phyloP scores from a whole-genome alignment of 768 basidiomycete genomes.

The Panaeolus cyanescens region DNA sequence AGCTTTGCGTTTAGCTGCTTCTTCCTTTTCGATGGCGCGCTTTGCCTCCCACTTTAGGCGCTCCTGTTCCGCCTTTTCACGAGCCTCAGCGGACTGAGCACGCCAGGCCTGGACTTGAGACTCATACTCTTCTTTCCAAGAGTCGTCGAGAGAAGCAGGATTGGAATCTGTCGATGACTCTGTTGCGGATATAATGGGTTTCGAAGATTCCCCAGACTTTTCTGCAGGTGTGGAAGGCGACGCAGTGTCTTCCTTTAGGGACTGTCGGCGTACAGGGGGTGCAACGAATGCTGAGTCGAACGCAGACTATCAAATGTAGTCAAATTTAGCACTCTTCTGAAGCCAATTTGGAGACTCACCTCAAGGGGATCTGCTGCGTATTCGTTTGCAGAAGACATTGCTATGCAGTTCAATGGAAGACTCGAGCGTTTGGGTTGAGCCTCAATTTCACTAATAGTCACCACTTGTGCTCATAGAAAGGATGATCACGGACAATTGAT shows the following conservation, averaged over 20 bases:
- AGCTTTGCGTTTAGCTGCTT: conserved; percentile 39
- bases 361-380: not conserved
- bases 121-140: conserved; percentile 73
- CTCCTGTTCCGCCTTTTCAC: conserved; percentile 74
- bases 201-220: not conserved
- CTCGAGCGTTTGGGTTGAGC: not conserved
- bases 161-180: conserved; percentile 11
- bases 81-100: conserved; percentile 67
- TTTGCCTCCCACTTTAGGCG: conserved; percentile 73
- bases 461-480: too few species aligned
- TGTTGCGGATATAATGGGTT: not conserved
- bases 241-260: conserved; percentile 1
- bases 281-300: conserved; percentile 33
- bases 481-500: not conserved
- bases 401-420: not conserved
- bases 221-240: conserved; percentile 5
- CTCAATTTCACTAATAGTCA: not conserved
- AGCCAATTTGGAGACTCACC: not conserved
- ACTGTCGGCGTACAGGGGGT: conserved; percentile 28
- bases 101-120: conserved; percentile 71
- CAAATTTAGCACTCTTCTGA: not conserved
- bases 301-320: conserved; percentile 19
- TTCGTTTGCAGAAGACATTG: not conserved
- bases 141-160: conserved; percentile 34
- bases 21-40: conserved; percentile 54